Conservation (phyloP, 306 rosid genomes). For the Castanospermum australe region DNA sequence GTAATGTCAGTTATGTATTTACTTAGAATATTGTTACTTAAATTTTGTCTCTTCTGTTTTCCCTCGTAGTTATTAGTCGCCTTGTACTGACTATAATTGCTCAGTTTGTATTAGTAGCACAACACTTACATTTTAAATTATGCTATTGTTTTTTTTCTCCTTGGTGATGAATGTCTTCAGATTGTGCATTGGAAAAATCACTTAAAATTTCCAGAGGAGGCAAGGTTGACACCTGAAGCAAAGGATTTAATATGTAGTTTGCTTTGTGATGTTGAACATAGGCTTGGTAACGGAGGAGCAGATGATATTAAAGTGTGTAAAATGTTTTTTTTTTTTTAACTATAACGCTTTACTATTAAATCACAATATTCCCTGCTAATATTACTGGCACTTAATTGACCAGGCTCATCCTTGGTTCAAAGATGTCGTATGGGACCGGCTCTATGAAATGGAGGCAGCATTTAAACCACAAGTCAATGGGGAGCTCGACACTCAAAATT, state of each 20-base stretch:
- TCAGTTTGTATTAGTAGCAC: slow-evolving; percentile 2
- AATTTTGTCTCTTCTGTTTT: background rate
- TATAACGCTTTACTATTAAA: background rate
- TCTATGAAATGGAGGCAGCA: slow-evolving; percentile 86
- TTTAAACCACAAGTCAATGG: slow-evolving; percentile 87
- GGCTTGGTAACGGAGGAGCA: slow-evolving; percentile 74
- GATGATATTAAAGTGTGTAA: slow-evolving; percentile 69
- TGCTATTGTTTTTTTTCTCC: background rate
- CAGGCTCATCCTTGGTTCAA: slow-evolving; percentile 96
- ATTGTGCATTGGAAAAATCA: slow-evolving; percentile 92
- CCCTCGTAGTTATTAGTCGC: background rate
- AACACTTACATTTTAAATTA: background rate
- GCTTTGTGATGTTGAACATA: slow-evolving; percentile 78
- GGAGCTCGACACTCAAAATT: slow-evolving; percentile 95
- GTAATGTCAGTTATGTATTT: background rate
- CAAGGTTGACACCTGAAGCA: slow-evolving; percentile 80
- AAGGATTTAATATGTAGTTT: slow-evolving; percentile 76
- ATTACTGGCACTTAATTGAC: slow-evolving; percentile 3
- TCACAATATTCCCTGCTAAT: background rate
- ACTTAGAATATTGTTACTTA: background rate
- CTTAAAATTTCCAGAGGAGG: slow-evolving; percentile 86
- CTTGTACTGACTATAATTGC: background rate
- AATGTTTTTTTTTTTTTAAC: slow-evolving; percentile 9
- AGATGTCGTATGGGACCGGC: slow-evolving; percentile 69
- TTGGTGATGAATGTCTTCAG: slow-evolving; percentile 39